Evolutionary conservation across 2,329 filamentous ascomycete genomes (phyloP), one percentile per base, ranked within the genome.

Genomic region (Pseudocercospora macadamiae): DNA sequence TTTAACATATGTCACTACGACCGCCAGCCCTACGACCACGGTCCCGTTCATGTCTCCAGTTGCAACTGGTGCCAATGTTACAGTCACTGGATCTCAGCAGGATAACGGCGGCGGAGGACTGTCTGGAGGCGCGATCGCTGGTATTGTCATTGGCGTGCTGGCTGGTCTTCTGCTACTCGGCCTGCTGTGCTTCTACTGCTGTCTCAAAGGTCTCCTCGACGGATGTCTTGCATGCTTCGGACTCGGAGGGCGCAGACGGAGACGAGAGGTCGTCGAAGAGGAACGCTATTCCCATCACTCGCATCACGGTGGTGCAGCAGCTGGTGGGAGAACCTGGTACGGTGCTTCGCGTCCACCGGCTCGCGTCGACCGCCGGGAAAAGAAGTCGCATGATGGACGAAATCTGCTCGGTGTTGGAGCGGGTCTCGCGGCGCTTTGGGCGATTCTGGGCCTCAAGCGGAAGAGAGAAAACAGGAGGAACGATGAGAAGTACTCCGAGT

Each of bases 141-240:
- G 89, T 60, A 93, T 93, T 68, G 89, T 93, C 64, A 87, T 93
- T 56, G 89, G 89, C 62, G 83, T 85, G 9, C 80, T 93, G 49
- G 82, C 83, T 12, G 89, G 88, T 62, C 79, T 91, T 32, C 75
- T 82, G 37, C 78, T 93, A 2, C 82, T 93, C 19, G 77, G 88
- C 3, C 81, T 90, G 6, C 76, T 92, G 69, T 91, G 88, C 79
- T 86, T 90, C 77, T 92, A 86, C 81, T 90, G 88, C 78, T 86
- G 78, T 66, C 71, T 79, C 39, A 80, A 84, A 63, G 82, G 79
- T 45, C 66, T 88, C 19, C 74, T 84, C 57, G 80, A 84, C 63
- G 81, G 79, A 28, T 67, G 86, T 37, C 73, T 85, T 51, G 83
- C 82, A 49, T 73, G 89, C 65, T 84, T 90, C 64, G 87, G 87